Base-by-base conservation (phyloP, 2,329 filamentous ascomycete species). In the Neopestalotiopsis rosae region DNA sequence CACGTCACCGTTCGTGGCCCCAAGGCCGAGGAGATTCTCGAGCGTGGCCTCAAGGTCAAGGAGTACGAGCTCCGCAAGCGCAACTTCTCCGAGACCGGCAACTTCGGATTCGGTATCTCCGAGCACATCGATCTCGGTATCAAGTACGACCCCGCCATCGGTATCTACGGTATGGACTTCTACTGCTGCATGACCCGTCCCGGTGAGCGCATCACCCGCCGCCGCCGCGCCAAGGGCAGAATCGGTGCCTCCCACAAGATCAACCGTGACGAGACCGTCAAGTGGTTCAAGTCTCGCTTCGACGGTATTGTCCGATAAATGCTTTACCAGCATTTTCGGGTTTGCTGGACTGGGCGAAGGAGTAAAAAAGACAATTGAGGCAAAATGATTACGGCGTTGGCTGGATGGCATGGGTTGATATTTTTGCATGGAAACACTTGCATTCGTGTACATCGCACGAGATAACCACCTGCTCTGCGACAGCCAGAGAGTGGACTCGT, bases 11-110 rank as follows among this genome's bases (percentile, higher is more conserved):
- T 99, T 88, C 96, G 96, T 84, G 96, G 96, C 83, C 95, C 96
- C 87, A 98, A 90, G 92, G 96, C 96, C 74, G 96, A 99, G 91
- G 96, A 99, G 88, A 99, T 99, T 82, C 92, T 99, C 83, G 96
- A 99, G 94, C 95, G 96, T 91, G 96, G 96, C 84, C 93, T 99
- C 84, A 99, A 99, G 92, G 96, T 99, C 91, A 99, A 99, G 94
- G 96, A 99, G 89, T 99, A 99, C 89, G 96, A 99, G 87, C 90
- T 99, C 81, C 93, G 94, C 88, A 97, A 96, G 91, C 92, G 93
- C 87, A 99, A 99, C 94, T 99, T 99, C 93, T 95, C 92, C 83
- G 94, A 97, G 91, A 98, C 95, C 77, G 96, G 96, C 84, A 97
- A 98, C 93, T 99, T 99, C 85, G 96, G 96, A 79, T 99, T 99